Evolutionary conservation across 441 rosid genomes (phyloP), one percentile per base, ranked within the genome.

Genomic region (Croton setiger): DNA sequence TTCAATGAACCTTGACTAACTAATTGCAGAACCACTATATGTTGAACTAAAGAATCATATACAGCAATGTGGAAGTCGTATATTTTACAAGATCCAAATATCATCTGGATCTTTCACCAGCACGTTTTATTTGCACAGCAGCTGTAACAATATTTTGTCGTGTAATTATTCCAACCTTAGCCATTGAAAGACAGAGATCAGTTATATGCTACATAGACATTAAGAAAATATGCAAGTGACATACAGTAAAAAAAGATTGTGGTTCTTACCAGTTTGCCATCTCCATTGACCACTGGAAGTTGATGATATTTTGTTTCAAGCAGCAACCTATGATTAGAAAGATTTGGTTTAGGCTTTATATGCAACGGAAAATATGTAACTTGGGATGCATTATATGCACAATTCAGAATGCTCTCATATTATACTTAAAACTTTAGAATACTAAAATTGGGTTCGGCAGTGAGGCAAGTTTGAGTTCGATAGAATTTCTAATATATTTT

Each of bases 221-320:
- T n/a, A 9, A 51, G 64, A 9, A 69, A 43, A 53, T 62, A n/a
- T 49, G 35, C 2, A 31, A 39, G n/a, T 51, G 43, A 47, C 18
- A 12, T 60, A 51, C 15, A 49, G 1, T 35, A 54, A 68, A 62
- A n/a, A 39, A 54, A 20, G 3, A 18, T 20, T 2, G 58, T 10
- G 63, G n/a, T 66, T 68, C 87, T 82, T 74, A 91, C 98, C 84
- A 91, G 87, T 70, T 83, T 86, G 37, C 97, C 97, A 48, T 86
- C 71, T 45, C 78, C 64, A 69, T 86, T 90, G 63, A 93, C 96
- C 23, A 93, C 96, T 9, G 96, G 97, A 72, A 93, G 81, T 74
- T 94, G 81, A 63, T 83, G 94, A 75, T 82, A 89, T 74, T 93
- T 91, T 7, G 98, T 91, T 76, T 91, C 93, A 6, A 93, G 90